Evolutionary conservation across 2,329 filamentous ascomycete genomes (phyloP).

Genomic region (Ophiostoma australiae): DNA sequence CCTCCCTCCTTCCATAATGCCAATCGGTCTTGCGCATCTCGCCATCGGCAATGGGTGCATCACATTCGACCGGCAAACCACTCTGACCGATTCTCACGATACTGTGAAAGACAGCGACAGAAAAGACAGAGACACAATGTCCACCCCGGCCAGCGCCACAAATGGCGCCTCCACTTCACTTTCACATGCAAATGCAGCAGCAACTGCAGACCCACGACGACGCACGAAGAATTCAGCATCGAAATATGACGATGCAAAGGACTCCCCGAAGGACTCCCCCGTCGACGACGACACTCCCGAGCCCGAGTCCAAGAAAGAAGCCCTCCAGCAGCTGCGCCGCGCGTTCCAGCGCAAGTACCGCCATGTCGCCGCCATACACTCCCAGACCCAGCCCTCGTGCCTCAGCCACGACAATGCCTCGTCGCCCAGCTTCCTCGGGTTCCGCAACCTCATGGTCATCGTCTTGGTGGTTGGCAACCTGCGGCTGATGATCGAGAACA

Average conservation of each 20-base stretch:
- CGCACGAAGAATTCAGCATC: slow-evolving; percentile 9
- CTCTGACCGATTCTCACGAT: slow-evolving; percentile 14
- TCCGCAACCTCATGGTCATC: slow-evolving; percentile 93
- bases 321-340: slow-evolving; percentile 33
- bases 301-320: slow-evolving; percentile 7
- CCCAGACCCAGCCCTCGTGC: slow-evolving; percentile 65
- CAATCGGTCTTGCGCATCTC: slow-evolving; percentile 19
- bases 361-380: slow-evolving; percentile 85
- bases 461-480: slow-evolving; percentile 90
- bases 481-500: slow-evolving; percentile 92
- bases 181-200: slow-evolving; percentile 20
- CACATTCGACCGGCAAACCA: slow-evolving; percentile 22
- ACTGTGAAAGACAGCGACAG: not conserved
- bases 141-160: slow-evolving; percentile 12
- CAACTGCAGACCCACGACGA: slow-evolving; percentile 26
- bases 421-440: slow-evolving; percentile 82
- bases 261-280: not conserved
- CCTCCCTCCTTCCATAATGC: not conserved
- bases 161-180: slow-evolving; percentile 14
- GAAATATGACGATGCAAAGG: not conserved
- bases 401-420: slow-evolving; percentile 75
- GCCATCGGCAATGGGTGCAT: slow-evolving; percentile 24
- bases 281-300: not conserved
- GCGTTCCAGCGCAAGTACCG: slow-evolving; percentile 66
- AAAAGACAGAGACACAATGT: not conserved